Base-by-base conservation (phyloP, 208 protist genomes). In the Wallacemonas sp. region DNA sequence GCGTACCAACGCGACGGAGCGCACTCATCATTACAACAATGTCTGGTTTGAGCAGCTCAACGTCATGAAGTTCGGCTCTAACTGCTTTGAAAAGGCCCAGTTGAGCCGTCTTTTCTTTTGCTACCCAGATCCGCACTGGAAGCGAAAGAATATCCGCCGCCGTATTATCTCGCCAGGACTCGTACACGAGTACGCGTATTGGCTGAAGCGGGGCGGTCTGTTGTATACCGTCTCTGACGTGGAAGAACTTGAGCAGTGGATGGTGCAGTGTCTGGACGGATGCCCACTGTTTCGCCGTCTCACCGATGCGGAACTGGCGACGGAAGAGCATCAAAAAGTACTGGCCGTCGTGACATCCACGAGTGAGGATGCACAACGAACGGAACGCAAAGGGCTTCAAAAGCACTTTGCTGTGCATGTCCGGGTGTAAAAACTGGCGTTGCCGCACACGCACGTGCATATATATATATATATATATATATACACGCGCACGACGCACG, bases 81-180 rank as follows among this genome's bases (percentile, higher is more conserved):
- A 98, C 68, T 99, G 91, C 68, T 99, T 99, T 65, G 60, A 68
- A 11, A 98, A 98, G 62, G 97, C 91, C 4, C 97, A 98, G 84
- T 75, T 99, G 19, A 72, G 79, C 28, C 94, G 94, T 31, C 82
- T 99, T 12, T 99, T 99, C 64, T 99, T 99, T 64, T 96, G 98
- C 67, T 99, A 99, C 72, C 98, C 98, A 1, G 98, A 99, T 67
- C 98, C 98, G 21, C 98, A 99, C 68, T 99, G 98, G 82, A 99
- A 99, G 76, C 91, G 96, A 30, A 96, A 98, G 54, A 99, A 99
- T 67, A 90, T 98, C 36, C 91, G 97, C 6, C 91, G 98, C 36
- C 89, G 98, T 54, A 99, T 99, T 66, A 99, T 99, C 58, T 97
- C 87, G 2, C 86, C 92, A 17, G 86, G 88, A 4, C 81, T 99